Evolutionary conservation across 441 rosid species (phyloP), one percentile per base, ranked within the genome.

Genomic region (Croton laevigatus): DNA sequence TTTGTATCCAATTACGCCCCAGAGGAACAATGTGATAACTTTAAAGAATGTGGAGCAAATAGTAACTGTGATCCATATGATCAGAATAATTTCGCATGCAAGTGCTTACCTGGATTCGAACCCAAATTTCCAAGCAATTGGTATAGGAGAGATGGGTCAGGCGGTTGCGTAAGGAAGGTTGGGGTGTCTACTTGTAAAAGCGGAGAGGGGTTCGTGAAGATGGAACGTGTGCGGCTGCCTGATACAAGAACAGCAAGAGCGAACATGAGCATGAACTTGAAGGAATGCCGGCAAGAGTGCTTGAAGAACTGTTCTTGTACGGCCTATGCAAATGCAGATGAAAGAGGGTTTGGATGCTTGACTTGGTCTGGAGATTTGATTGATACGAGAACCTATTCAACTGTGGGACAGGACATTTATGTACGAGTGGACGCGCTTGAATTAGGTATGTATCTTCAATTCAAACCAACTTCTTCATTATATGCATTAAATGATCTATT

Each of bases 81-180:
- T 8, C 17, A 81, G 0, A 78, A 37, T 4, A 53, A 57, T 58
- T 86, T 83, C 44, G 80, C 76, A 38, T 93, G 98, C 69, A 65
- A 70, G 8, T 93, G 97, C 69, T 38, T 89, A 13, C 96, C 97
- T 0, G 97, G 96, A 3, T 89, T 79, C 37, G 80, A 80, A 55
- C 97, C 98, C n/a, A 84, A 78, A 44, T 83, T 72, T 1, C 78
- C 82, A 0, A 48, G 42, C 0, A 81, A 71, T 5, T 90, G 97
- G 98, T 71, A 16, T 71, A 54, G 84, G 34, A 82, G 91, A 57
- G 92, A 93, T 2, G 83, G 80, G 11, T 76, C 84, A 0, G 79
- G 57, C 5, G 98, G 97, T 10, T 91, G 97, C 65, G 54, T 51
- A 20, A 82, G 86, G 76, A 79, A 66, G 8, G 60, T 17, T 1